Evolutionary conservation across 805 yeast species (phyloP), one percentile per base, ranked within the genome.

Genomic region (Lipomyces orientalis): DNA sequence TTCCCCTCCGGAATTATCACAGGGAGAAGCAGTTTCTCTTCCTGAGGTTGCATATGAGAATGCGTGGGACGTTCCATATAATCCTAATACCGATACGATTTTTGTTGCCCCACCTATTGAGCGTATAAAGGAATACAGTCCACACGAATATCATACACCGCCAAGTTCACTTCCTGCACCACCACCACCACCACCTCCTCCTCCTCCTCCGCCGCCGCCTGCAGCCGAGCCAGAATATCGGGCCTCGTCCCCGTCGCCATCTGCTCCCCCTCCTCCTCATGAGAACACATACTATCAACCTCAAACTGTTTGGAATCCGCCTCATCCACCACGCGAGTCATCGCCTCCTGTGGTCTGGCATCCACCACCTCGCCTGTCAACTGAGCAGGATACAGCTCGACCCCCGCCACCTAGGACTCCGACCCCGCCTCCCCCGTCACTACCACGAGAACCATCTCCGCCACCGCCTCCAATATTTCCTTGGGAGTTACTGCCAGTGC

Each of bases 391-490:
- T 25, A 25, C 3, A 43, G 8, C 16, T 12, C 49, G 6, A 9
- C 16, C 4, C 16, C 22, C 9, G 16, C 19, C 49, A n/a, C 22
- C n/a, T 22, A 43, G 3, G n/a, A 19, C 16, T 5, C 49, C 49
- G 16, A 16, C 49, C 3, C 49, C 43, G 8, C 64, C 54, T 46
- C 31, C 61, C 1, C 64, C 67, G 4, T 54, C 67, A 58, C 61
- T 39, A 6, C 63, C 43, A n/a, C 62, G 60, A 8, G 65, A 62
- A n/a, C 65, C 58, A 16, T 51, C 64, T 61, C 63, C 67, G 1
- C 58, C 66, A n/a, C 70, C 70, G 1, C 70, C 71, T 43, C 71
- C 73, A 2, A 60, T 70, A 12, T 70, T 70, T 33, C 73, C 73
- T 1, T 70, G 73, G 73, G 73, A 70, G 58, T 14, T 46, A 46